These are phyloP conservation scores for Boletus fagicola DNA, from an alignment of 768 basidiomycete genomes.

Conservation along the genomic window DNA sequence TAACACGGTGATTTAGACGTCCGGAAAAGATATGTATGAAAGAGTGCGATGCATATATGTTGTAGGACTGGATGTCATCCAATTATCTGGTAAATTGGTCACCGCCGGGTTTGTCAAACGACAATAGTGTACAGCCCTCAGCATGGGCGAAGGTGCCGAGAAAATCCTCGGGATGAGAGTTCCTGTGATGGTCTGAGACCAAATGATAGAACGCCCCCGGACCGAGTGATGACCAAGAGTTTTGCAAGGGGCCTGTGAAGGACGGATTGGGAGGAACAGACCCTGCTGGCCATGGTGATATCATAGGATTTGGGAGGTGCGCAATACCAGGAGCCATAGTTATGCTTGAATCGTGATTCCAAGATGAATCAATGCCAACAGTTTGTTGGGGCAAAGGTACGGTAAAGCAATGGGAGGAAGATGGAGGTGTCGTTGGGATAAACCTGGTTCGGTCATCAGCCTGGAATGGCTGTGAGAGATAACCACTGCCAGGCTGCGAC, in stretches of 20 bases:
- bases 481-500: not conserved
- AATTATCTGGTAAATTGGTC: not conserved
- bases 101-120: slow-evolving; percentile 3
- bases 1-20: not conserved
- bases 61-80: not conserved
- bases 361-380: not conserved
- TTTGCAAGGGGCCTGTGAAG: not conserved
- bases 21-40: not conserved
- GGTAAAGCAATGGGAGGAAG: slow-evolving; percentile 1
- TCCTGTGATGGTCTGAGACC: slow-evolving; percentile 3
- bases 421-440: not conserved
- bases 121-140: slow-evolving; percentile 8
- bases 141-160: not conserved
- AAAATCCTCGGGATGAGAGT: not conserved
- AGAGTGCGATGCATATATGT: not conserved
- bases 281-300: slow-evolving; percentile 3
- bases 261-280: not conserved
- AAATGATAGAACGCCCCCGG: not conserved
- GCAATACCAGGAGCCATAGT: not conserved
- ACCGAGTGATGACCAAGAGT: not conserved
- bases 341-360: slow-evolving; percentile 1
- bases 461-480: slow-evolving; percentile 2
- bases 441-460: slow-evolving; percentile 1
- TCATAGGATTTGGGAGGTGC: slow-evolving; percentile 1
- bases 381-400: slow-evolving; percentile 2